phyloP scores from a whole-genome alignment of 805 yeast species.

The Metschnikowia chrysomelidarum region DNA sequence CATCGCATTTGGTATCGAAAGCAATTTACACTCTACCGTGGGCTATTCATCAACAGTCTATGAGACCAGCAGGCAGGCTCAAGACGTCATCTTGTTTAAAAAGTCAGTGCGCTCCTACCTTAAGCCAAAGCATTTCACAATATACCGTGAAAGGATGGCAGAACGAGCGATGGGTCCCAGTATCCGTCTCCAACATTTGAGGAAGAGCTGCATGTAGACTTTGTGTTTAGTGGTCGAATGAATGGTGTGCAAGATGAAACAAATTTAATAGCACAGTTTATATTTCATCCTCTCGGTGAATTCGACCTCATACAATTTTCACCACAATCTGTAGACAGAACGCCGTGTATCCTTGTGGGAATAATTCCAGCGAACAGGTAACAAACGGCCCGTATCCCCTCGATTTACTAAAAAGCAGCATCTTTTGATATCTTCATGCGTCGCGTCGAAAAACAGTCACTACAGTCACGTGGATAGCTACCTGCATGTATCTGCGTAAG shows the following conservation, averaged over 20 bases:
- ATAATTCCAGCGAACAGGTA: too few species aligned
- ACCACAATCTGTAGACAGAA: too few species aligned
- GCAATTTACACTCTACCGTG: constrained; percentile 27
- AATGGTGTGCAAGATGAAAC: too few species aligned
- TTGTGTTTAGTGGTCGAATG: not conserved
- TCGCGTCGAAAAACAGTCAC: constrained; percentile 8
- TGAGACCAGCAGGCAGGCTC: constrained; percentile 38
- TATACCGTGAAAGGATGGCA: constrained; percentile 22
- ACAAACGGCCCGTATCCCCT: too few species aligned
- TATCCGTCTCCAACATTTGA: constrained; percentile 2
- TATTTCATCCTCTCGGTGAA: too few species aligned
- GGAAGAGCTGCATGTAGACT: too few species aligned
- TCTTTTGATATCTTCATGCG: not conserved
- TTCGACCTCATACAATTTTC: too few species aligned
- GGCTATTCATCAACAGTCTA: constrained; percentile 18
- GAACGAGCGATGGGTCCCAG: constrained; percentile 16
- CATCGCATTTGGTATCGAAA: constrained; percentile 19
- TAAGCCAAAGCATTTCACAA: constrained; percentile 18
- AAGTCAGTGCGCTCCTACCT: constrained; percentile 12
- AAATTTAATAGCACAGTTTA: too few species aligned
- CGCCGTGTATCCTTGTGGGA: too few species aligned
- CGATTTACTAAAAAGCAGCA: too few species aligned
- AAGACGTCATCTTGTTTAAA: constrained; percentile 11
- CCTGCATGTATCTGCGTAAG: not conserved
- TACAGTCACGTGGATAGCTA: constrained; percentile 2